Percentiles rank a stretch among this genome's conserved stretches.
Evolutionary conservation across 2,329 filamentous ascomycete genomes (phyloP).

Genomic region (Talaromyces sp.): DNA sequence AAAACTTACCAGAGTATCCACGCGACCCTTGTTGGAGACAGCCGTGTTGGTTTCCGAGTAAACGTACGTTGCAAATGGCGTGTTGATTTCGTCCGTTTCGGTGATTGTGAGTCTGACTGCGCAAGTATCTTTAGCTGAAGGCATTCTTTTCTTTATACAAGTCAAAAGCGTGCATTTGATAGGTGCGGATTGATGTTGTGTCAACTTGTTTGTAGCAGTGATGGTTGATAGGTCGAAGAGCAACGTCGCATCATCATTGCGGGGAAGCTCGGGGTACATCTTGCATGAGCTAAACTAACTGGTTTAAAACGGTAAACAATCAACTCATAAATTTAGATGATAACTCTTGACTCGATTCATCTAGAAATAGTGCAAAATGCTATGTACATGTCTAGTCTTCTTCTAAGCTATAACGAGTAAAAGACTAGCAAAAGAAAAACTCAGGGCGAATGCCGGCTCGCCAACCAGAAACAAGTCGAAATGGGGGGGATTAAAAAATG

Average conservation of each 20-base stretch:
- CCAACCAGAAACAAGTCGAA: background rate
- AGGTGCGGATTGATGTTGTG: background rate
- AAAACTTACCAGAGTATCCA: constrained; percentile 39
- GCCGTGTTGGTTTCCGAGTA: constrained; percentile 28
- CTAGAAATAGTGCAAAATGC: background rate
- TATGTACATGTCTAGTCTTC: background rate
- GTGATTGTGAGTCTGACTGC: constrained; percentile 21
- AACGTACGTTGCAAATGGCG: constrained; percentile 47
- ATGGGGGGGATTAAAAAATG: background rate
- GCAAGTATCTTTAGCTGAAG: background rate
- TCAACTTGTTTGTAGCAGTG: background rate
- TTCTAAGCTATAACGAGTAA: background rate
- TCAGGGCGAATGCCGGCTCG: background rate
- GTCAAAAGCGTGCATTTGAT: background rate
- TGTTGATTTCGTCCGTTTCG: constrained; percentile 48
- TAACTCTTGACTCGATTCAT: background rate
- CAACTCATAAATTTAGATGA: background rate
- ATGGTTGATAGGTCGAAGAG: background rate
- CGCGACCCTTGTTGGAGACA: constrained; percentile 23
- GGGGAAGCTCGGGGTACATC: background rate
- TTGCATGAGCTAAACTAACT: background rate
- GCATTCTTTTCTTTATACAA: background rate
- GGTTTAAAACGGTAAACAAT: background rate
- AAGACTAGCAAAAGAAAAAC: background rate
- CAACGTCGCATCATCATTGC: background rate